Base-by-base conservation (phyloP, 2,329 filamentous ascomycete species). In the Penicillium sp. region DNA sequence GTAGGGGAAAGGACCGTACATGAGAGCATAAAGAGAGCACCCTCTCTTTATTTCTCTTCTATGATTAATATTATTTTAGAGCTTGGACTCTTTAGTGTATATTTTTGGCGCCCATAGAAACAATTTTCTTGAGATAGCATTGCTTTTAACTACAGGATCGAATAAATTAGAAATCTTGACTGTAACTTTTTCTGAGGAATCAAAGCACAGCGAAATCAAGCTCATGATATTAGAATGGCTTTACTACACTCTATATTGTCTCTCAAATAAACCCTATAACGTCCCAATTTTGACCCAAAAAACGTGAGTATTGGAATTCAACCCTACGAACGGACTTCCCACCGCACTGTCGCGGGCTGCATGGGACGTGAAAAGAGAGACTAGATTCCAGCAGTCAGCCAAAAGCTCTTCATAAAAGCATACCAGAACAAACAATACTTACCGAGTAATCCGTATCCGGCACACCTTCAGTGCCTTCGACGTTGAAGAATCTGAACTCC, bases 371-470 rank as follows among this genome's bases (percentile, higher is more conserved):
- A 67, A 55, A 67, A 67, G 13, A 67, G 57, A 39, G 65, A 67
- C 65, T 67, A 30, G 16, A 38, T 39, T 13, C 26, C 11, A 43
- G 3, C 40, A 39, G 30, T 41, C 26, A 49, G 49, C 35, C 16
- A 47, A 7, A 34, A n/a, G 32, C 19, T n/a, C 5, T 14, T 27
- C n/a, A 52, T 19, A 11, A 27, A 16, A 39, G 19, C 10, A 11
- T 36, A 35, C 13, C 26, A 48, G 4, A 70, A 73, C 42, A 74
- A 72, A 29, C 4, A 34, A 34, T 34, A 53, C 80, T 67, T 56
- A 79, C 80, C 36, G 80, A 80, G 62, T 87, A 89, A 68, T 90
- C 87, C 7, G 86, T 90, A 16, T 74, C 78, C 1, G 86, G 81
- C 35, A 90, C 80, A 0, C 77, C 75, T 50, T 75, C 75, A 56